A percentile compares a stretch with the other conserved stretches of the same genome.
Conservation (phyloP, 306 rosid species). For the Inga oerstediana region DNA sequence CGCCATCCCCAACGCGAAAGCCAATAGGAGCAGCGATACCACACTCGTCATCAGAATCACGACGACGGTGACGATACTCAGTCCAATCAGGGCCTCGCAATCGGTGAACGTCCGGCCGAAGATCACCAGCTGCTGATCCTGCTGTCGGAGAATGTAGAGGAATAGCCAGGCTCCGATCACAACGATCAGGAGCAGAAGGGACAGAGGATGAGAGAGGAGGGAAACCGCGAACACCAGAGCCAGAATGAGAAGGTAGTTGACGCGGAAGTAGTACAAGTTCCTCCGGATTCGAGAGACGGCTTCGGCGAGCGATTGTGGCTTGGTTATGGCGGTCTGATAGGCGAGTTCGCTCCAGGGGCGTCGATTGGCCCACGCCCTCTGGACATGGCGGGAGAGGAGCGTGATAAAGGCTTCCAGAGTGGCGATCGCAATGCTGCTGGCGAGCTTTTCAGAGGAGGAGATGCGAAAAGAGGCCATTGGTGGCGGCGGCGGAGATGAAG, state of each 20-base stretch:
- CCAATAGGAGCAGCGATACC: slow-evolving; percentile 39
- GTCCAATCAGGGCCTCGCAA: slow-evolving; percentile 29
- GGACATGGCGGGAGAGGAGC: slow-evolving; percentile 35
- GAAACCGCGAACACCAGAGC: slow-evolving; percentile 36
- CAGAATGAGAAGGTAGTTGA: slow-evolving; percentile 49
- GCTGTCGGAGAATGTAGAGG: slow-evolving; percentile 43
- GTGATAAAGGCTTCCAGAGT: slow-evolving; percentile 33
- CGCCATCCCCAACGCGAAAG: slow-evolving; percentile 36
- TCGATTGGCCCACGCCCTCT: slow-evolving; percentile 34
- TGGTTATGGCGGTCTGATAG: slow-evolving; percentile 48
- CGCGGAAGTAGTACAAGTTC: slow-evolving; percentile 47
- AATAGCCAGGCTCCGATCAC: slow-evolving; percentile 50
- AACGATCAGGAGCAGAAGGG: slow-evolving; percentile 35
- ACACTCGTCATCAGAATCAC: slow-evolving; percentile 44
- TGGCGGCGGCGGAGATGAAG: not conserved
- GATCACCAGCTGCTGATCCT: slow-evolving; percentile 44
- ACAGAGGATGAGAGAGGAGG: slow-evolving; percentile 49
- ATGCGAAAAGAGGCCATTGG: slow-evolving; percentile 29
- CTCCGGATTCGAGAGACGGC: slow-evolving; percentile 48
- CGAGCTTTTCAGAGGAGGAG: slow-evolving; percentile 25
- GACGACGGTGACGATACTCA: slow-evolving; percentile 32
- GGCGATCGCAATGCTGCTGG: not conserved
- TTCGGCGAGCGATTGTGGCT: slow-evolving; percentile 42
- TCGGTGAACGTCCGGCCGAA: slow-evolving; percentile 29
- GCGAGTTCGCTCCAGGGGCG: slow-evolving; percentile 50